Evolutionary conservation across 306 rosid species (phyloP).

Genomic region (Phaseolus lunatus): DNA sequence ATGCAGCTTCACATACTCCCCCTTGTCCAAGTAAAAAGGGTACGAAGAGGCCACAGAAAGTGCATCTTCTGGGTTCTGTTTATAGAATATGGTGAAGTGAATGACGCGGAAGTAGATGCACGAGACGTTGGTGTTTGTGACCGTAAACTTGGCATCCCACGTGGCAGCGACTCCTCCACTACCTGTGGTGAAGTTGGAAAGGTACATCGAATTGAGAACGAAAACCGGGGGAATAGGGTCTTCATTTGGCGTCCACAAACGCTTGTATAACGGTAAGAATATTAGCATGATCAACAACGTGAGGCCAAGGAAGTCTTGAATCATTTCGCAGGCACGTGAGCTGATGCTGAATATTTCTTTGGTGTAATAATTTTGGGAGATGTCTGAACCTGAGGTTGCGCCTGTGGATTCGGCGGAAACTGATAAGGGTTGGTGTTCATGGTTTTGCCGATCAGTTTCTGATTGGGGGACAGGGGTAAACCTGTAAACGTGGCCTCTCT

Average conservation of each 20-base stretch:
- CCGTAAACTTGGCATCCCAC: constrained; percentile 53
- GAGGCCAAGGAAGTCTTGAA: constrained; percentile 45
- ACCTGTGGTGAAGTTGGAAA: constrained; percentile 46
- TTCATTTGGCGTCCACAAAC: constrained; percentile 21
- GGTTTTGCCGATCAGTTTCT: neutral
- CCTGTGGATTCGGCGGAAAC: constrained; percentile 21
- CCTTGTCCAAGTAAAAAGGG: constrained; percentile 55
- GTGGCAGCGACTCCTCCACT: constrained; percentile 23
- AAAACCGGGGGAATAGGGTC: constrained; percentile 47
- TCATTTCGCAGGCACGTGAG: constrained; percentile 9
- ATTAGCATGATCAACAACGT: constrained; percentile 40
- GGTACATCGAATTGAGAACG: constrained; percentile 49
- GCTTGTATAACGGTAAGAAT: constrained; percentile 39
- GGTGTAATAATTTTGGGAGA: neutral
- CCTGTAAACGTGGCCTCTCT: constrained; percentile 25
- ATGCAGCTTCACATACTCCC: constrained; percentile 46
- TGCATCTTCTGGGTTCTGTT: constrained; percentile 49
- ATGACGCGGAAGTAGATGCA: constrained; percentile 44
- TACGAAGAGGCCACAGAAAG: constrained; percentile 46
- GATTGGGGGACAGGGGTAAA: constrained; percentile 48
- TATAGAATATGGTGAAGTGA: constrained; percentile 49
- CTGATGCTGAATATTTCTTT: neutral
- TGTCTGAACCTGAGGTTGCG: neutral
- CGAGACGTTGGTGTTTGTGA: constrained; percentile 48
- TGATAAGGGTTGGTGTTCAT: constrained; percentile 19